Evolutionary conservation across 1,284 basidiomycete genomes (phyloP).

Genomic region (Microbotryomycetes sp.): DNA sequence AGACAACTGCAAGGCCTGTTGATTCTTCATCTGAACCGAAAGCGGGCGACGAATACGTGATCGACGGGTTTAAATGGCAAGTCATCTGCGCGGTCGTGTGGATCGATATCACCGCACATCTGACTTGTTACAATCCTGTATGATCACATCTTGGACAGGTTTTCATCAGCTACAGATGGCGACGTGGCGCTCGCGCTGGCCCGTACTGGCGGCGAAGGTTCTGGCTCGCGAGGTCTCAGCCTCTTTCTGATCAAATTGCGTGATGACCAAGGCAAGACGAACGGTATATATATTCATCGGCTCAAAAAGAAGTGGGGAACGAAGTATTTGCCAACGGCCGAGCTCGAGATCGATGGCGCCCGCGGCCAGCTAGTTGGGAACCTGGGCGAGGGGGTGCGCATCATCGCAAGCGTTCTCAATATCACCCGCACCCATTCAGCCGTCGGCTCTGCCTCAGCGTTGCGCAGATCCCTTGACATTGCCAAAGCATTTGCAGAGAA

Average conservation of each 20-base stretch:
- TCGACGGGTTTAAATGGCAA: constrained; percentile 61
- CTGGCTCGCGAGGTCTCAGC: constrained; percentile 58
- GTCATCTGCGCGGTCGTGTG: not conserved
- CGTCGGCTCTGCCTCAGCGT: constrained; percentile 51
- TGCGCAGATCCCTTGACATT: constrained; percentile 59
- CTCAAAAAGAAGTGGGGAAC: constrained; percentile 76
- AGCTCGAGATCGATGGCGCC: constrained; percentile 57
- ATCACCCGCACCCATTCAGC: constrained; percentile 67
- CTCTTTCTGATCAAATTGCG: constrained; percentile 60
- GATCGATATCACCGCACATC: too few relatives aligned
- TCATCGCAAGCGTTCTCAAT: constrained; percentile 63
- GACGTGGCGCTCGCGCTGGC: constrained; percentile 63
- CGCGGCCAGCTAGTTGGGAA: constrained; percentile 60
- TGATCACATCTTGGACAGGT: constrained; percentile 49
- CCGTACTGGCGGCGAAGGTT: constrained; percentile 51
- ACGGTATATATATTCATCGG: constrained; percentile 63
- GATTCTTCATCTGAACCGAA: constrained; percentile 3
- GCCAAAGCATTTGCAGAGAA: constrained; percentile 57
- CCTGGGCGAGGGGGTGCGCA: constrained; percentile 58
- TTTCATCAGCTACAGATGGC: constrained; percentile 71
- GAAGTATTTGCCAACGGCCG: constrained; percentile 63
- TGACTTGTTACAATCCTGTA: constrained; percentile 8
- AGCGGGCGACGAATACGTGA: constrained; percentile 52
- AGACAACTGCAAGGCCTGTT: constrained; percentile 52
- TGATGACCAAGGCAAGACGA: constrained; percentile 43